Evolutionary conservation across 2,329 filamentous ascomycete genomes (phyloP).

Genomic region (Metarhizium humberi): DNA sequence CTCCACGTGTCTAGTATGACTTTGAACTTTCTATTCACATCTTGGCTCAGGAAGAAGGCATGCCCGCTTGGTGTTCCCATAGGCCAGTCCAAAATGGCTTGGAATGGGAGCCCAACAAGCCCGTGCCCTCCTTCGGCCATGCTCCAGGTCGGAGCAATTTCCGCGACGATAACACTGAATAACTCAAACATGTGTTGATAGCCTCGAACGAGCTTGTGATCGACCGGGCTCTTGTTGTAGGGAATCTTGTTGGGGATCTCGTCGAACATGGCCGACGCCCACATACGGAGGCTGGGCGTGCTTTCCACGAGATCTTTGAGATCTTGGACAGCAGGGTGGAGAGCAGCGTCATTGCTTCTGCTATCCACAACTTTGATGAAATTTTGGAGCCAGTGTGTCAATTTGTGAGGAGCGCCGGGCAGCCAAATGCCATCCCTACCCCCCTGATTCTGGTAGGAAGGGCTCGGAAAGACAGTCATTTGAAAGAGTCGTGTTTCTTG

Average conservation of each 20-base stretch:
- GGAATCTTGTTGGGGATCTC: slow-evolving; percentile 14
- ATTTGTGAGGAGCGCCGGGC: not conserved
- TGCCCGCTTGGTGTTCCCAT: slow-evolving; percentile 47
- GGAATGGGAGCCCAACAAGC: slow-evolving; percentile 46
- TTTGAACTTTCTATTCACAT: slow-evolving; percentile 42
- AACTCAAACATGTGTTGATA: slow-evolving; percentile 14
- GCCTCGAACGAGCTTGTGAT: slow-evolving; percentile 8
- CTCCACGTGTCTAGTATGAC: slow-evolving; percentile 40
- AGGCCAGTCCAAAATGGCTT: slow-evolving; percentile 48
- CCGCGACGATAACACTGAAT: slow-evolving; percentile 9
- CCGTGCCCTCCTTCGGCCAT: slow-evolving; percentile 15
- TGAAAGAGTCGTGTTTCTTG: not conserved
- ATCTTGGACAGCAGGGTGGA: not conserved
- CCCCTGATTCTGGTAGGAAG: not conserved
- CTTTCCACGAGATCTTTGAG: slow-evolving; percentile 9
- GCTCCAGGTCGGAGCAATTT: slow-evolving; percentile 12
- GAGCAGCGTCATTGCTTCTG: not conserved
- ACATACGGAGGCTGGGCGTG: slow-evolving; percentile 13
- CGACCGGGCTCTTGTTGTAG: slow-evolving; percentile 9
- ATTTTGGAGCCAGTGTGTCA: not conserved
- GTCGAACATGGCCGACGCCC: slow-evolving; percentile 12
- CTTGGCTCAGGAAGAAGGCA: slow-evolving; percentile 41
- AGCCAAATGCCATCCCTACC: not conserved
- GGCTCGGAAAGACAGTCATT: not conserved
- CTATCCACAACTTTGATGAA: not conserved